A percentile compares a stretch with the other conserved stretches of the same genome.
phyloP scores from a whole-genome alignment of 768 basidiomycete species.

The Suillus subalutaceus region DNA sequence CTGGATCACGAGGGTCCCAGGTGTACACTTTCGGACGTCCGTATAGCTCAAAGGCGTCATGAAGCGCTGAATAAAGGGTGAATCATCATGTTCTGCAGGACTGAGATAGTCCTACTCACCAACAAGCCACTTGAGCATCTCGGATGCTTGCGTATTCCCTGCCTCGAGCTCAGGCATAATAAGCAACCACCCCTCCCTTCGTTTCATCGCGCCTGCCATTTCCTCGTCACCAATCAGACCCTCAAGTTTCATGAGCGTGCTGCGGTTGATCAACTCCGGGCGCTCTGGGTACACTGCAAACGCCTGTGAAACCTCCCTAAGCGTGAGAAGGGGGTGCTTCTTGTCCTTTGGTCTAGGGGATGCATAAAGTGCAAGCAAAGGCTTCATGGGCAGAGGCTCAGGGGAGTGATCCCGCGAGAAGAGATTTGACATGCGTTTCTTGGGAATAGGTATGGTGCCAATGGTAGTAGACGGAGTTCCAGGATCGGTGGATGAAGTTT shows the following conservation, averaged over 20 bases:
- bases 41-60: constrained; percentile 87
- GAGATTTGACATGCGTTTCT: constrained; percentile 62
- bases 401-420: constrained; percentile 57
- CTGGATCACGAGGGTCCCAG: constrained; percentile 85
- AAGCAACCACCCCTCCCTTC: constrained; percentile 82
- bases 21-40: constrained; percentile 85
- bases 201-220: constrained; percentile 65
- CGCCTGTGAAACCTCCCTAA: constrained; percentile 75
- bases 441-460: constrained; percentile 21
- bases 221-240: constrained; percentile 80
- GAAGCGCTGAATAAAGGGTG: constrained; percentile 55
- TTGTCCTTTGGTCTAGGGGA: constrained; percentile 74
- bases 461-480: constrained; percentile 20
- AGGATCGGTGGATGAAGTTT: constrained; percentile 31
- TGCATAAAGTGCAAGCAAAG: constrained; percentile 59
- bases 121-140: constrained; percentile 91
- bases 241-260: constrained; percentile 91
- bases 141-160: constrained; percentile 62
- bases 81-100: constrained; percentile 11
- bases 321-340: constrained; percentile 70
- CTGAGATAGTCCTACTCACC: constrained; percentile 50
- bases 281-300: constrained; percentile 96
- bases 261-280: constrained; percentile 86
- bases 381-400: constrained; percentile 35
- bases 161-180: constrained; percentile 87